Base-by-base conservation (phyloP, 2,329 filamentous ascomycete species). In the Trichoderma sp. region DNA sequence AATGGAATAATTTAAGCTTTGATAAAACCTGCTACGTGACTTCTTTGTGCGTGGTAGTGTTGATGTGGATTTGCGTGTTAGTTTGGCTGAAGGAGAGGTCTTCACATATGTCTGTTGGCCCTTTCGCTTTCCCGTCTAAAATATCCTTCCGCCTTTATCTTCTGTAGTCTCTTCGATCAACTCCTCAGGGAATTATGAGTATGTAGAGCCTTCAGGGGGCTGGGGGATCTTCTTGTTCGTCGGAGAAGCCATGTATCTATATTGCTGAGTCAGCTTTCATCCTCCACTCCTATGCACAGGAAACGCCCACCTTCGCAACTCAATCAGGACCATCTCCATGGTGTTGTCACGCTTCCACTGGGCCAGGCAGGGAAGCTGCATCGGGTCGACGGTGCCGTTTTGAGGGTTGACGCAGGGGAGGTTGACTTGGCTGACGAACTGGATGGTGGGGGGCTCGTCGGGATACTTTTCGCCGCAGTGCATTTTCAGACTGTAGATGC, bases 401-500 rank as follows among this genome's bases (percentile, higher is more conserved):
- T 85, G 87, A 72, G 87, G 85, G 81, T 95, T 92, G 64, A 99
- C 96, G 77, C 95, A 97, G 31, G 96, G 96, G n/a, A 98, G 88
- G 83, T 98, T 97, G 83, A 99, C 91, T 81, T 93, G 92, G 76
- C 92, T 97, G 76, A 96, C 89, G 82, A 99, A 99, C 77, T 95
- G 90, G 76, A 99, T 92, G 63, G 91, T 89, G 0, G 96, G 96
- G 57, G 96, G 96, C 72, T 88, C 85, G 79, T 97, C 94, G 64
- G 96, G 96, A 80, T 99, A 99, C 69, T 92, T 85, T 60, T 89
- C 86, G 72, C 94, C 94, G 84, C 96, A 99, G 84, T 97, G 91
- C 84, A 99, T 97, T 82, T 95, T 96, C 76, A 99, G 88, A 75
- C 93, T 96, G 86, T 99, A 99, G 83, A 99, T 99, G 77, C 96